Percentiles rank a stretch among this genome's conserved stretches.
Evolutionary conservation across 2,329 filamentous ascomycete species (phyloP).

Genomic region (Ampelomyces quisqualis): DNA sequence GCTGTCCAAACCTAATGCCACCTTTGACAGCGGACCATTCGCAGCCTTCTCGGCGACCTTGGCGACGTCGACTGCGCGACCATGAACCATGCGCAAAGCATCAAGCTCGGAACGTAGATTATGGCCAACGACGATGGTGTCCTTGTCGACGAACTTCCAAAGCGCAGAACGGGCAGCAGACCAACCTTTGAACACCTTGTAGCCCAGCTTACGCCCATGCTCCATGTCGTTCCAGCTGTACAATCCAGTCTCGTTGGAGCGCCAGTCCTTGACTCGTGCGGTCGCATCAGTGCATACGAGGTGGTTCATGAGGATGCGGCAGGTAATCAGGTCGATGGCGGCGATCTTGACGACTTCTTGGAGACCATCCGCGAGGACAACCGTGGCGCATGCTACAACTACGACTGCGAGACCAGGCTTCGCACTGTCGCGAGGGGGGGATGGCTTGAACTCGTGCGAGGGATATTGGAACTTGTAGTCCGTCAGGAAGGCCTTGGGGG

Average conservation of each 20-base stretch:
- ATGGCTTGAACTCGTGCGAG: constrained; percentile 21
- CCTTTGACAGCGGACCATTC: constrained; percentile 32
- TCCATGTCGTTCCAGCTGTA: constrained; percentile 27
- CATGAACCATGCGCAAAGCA: constrained; percentile 38
- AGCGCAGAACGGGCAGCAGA: constrained; percentile 33
- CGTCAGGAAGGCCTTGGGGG: constrained; percentile 25
- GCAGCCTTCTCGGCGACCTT: constrained; percentile 40
- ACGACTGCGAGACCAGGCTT: constrained; percentile 24
- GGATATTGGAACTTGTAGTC: constrained; percentile 24
- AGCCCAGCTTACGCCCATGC: constrained; percentile 26
- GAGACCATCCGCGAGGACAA: constrained; percentile 21
- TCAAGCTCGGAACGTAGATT: constrained; percentile 39
- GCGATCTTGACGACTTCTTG: constrained; percentile 38
- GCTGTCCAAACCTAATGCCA: constrained; percentile 34
- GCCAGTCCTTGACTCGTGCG: constrained; percentile 28
- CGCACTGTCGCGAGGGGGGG: constrained; percentile 12
- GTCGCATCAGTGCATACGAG: constrained; percentile 32
- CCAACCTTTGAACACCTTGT: constrained; percentile 40
- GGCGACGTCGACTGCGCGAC: constrained; percentile 35
- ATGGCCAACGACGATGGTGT: constrained; percentile 40
- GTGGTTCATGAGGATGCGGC: constrained; percentile 35
- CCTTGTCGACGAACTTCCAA: constrained; percentile 31
- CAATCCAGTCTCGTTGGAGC: constrained; percentile 27
- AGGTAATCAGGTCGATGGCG: constrained; percentile 34
- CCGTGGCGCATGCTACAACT: constrained; percentile 31